Base-by-base conservation (phyloP, 345 rosid genomes). In the Citrus australasica region DNA sequence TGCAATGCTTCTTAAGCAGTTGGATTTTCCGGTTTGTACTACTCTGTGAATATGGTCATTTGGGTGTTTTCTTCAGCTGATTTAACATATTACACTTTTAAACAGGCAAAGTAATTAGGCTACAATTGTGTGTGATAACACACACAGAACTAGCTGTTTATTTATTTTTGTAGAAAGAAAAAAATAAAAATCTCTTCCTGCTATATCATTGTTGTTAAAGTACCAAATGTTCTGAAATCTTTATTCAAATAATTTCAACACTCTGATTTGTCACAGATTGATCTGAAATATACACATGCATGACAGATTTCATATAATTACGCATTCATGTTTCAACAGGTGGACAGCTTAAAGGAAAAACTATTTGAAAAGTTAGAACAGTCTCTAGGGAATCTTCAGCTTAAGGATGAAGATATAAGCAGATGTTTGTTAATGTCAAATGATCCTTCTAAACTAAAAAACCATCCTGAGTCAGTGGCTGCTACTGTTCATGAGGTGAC, bases 341-440 rank as follows among this genome's bases (percentile, higher is more conserved):
- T 97, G 76, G 98, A 94, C 67, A 90, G 84, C 83, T 87, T 97
- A 82, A 86, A 92, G 89, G 97, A 81, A 81, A 89, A 86, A 86
- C 88, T 97, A 75, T 88, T 97, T 74, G 97, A 92, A 79, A 97
- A 94, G 88, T 84, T 97, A 80, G 96, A 97, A 82, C 98, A 92
- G 70, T 92, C 93, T 83, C 90, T 91, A 77, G 88, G 87, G 67
- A 91, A 88, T 74, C 92, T 92, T 81, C 90, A 86, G 82, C 88
- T 94, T 65, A 87, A 86, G 75, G 74, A 80, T 76, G 92, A 79
- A 55, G 92, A 87, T 59, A 78, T 91, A 74, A 79, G 82, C 74
- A 77, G 65, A 76, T 74, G 76, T 72, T 79, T 84, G 70, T 46
- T 25, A 51, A 87, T 85, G 77, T 83, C 90, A 72, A 84, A 62